phyloP scores from a whole-genome alignment of 2,329 filamentous ascomycete species.

The Phialemonium atrogriseum region DNA sequence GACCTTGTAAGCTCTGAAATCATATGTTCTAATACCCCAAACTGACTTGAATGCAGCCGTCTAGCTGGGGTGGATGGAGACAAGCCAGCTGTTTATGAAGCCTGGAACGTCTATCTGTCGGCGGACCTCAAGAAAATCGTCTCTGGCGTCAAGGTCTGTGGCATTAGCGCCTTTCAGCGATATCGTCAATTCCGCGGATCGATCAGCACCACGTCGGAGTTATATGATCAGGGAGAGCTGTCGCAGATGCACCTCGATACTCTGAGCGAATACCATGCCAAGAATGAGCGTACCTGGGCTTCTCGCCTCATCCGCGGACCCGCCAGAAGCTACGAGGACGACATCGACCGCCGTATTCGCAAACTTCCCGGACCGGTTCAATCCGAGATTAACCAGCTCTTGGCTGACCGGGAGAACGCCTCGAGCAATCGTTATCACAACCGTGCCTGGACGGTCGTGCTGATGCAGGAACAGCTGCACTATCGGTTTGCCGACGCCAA shows the following conservation, averaged over 20 bases:
- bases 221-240: slow-evolving; percentile 15
- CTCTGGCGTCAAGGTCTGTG: slow-evolving; percentile 10
- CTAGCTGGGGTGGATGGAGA: slow-evolving; percentile 10
- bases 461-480: slow-evolving; percentile 15
- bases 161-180: slow-evolving; percentile 7
- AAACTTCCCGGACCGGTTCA: slow-evolving; percentile 11
- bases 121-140: slow-evolving; percentile 6
- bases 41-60: slow-evolving; percentile 8
- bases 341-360: slow-evolving; percentile 15
- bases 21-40: not conserved
- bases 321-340: slow-evolving; percentile 16
- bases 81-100: slow-evolving; percentile 17
- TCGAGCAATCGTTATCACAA: slow-evolving; percentile 14
- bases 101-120: slow-evolving; percentile 13
- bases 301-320: slow-evolving; percentile 12
- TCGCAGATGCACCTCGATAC: slow-evolving; percentile 13
- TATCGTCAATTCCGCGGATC: slow-evolving; percentile 4
- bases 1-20: slow-evolving; percentile 6
- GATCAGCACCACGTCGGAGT: slow-evolving; percentile 4
- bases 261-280: slow-evolving; percentile 12
- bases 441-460: slow-evolving; percentile 17
- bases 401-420: slow-evolving; percentile 10
- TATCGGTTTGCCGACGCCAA: slow-evolving; percentile 13
- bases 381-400: slow-evolving; percentile 12
- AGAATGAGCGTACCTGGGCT: slow-evolving; percentile 12